Percentiles rank a stretch among this genome's conserved stretches.
Evolutionary conservation across 129 eudicot genomes (phyloP).

Genomic region (Ambrosia artemisiifolia): DNA sequence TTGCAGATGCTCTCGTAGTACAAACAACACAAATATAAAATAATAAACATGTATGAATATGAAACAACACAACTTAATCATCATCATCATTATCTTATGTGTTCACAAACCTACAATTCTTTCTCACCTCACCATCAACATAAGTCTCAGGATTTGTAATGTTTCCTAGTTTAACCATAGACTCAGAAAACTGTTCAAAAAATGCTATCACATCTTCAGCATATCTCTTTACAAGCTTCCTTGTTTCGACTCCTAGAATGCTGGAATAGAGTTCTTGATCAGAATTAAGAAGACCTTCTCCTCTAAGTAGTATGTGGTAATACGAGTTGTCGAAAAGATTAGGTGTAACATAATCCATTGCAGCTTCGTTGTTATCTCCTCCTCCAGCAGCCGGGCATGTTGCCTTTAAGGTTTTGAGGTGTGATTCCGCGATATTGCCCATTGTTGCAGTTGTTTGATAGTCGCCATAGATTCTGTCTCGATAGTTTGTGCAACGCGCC

Average conservation of each 20-base stretch:
- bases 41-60: not conserved
- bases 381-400: constrained; percentile 69
- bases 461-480: constrained; percentile 89
- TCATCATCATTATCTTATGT: constrained; percentile 33
- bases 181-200: constrained; percentile 80
- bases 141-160: constrained; percentile 72
- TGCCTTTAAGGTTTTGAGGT: constrained; percentile 54
- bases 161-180: constrained; percentile 93
- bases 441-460: constrained; percentile 50
- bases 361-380: constrained; percentile 64
- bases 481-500: constrained; percentile 82
- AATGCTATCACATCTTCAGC: constrained; percentile 64
- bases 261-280: constrained; percentile 92
- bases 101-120: constrained; percentile 87
- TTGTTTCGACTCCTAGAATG: constrained; percentile 59
- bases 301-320: constrained; percentile 69
- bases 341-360: constrained; percentile 75
- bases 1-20: too few species aligned
- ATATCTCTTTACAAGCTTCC: constrained; percentile 56
- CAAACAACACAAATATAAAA: constrained; percentile 16
- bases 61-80: not conserved
- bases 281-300: constrained; percentile 80
- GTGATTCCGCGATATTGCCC: constrained; percentile 36
- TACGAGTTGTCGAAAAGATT: constrained; percentile 78
- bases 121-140: constrained; percentile 87